These are phyloP conservation scores for Acacia melanoxylon DNA, from an alignment of 306 rosid species.

Conservation along the genomic window DNA sequence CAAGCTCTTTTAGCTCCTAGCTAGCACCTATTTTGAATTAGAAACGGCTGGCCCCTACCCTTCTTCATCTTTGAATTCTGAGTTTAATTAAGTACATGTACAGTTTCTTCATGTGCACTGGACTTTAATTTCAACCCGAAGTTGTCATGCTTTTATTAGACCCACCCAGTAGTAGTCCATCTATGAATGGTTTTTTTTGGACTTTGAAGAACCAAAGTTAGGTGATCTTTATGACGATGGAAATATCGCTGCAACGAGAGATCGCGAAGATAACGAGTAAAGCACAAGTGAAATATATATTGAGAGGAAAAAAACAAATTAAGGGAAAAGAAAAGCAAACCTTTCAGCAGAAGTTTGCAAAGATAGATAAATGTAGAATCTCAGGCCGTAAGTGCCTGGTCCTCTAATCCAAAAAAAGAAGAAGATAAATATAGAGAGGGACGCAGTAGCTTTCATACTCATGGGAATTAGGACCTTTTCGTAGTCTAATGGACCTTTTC, in stretches of 20 bases:
- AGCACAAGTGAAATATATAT: conserved; percentile 29
- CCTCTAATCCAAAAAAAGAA: too few relatives aligned
- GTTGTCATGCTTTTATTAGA: conserved; percentile 37
- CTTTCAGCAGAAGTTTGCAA: conserved; percentile 15
- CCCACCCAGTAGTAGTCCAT: conserved; percentile 14
- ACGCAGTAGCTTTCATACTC: conserved; percentile 43
- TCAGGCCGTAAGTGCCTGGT: too few relatives aligned
- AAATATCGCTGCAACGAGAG: conserved; percentile 30
- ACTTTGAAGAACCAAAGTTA: conserved; percentile 37
- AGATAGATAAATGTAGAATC: neutral
- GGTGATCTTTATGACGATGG: conserved; percentile 67
- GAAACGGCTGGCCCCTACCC: neutral
- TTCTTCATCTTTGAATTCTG: conserved; percentile 14
- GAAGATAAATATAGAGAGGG: conserved; percentile 29
- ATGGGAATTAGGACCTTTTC: conserved; percentile 56
- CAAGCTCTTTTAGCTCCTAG: neutral
- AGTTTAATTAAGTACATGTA: neutral
- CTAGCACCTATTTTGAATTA: neutral
- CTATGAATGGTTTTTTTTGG: conserved; percentile 7
- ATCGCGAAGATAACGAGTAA: conserved; percentile 37
- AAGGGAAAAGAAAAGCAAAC: conserved; percentile 15
- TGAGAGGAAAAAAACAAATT: neutral
- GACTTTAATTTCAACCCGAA: conserved; percentile 12
- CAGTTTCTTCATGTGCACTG: neutral
- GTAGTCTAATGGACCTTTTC: conserved; percentile 36